These are phyloP conservation scores for Neltuma alba DNA, from an alignment of 306 rosid species.

Conservation along the genomic window DNA sequence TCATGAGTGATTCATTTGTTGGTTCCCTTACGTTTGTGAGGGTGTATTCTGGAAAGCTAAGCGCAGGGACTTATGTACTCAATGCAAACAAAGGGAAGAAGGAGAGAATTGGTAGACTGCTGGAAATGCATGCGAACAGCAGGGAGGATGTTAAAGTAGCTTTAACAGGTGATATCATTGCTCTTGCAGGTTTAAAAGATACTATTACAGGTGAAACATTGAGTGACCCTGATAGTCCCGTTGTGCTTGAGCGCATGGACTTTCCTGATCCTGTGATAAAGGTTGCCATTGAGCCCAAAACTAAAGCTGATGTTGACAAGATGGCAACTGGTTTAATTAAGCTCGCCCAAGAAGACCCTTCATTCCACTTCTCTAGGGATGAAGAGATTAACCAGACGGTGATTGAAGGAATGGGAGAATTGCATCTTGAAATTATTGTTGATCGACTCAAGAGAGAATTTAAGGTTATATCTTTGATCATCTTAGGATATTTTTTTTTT, in stretches of 20 bases:
- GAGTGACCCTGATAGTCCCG: conserved; percentile 73
- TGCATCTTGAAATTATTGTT: conserved; percentile 97
- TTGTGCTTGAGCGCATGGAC: conserved; percentile 96
- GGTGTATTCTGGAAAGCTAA: conserved; percentile 82
- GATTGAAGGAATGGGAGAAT: conserved; percentile 99
- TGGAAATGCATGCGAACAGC: conserved; percentile 99
- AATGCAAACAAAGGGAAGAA: conserved; percentile 93
- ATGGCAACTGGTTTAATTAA: conserved; percentile 90
- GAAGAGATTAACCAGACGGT: conserved; percentile 97
- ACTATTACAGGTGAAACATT: conserved; percentile 93
- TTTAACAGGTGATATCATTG: conserved; percentile 84
- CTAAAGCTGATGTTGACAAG: conserved; percentile 95
- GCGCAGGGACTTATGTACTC: conserved; percentile 82
- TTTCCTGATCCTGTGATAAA: conserved; percentile 98
- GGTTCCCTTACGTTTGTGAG: conserved; percentile 96
- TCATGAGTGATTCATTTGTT: conserved; percentile 96
- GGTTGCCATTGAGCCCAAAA: conserved; percentile 98
- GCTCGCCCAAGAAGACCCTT: conserved; percentile 99
- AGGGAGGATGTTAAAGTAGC: conserved; percentile 95
- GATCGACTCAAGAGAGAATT: conserved; percentile 96
- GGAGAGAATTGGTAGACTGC: conserved; percentile 93
- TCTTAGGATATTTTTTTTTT: conserved; percentile 2
- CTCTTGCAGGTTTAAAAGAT: conserved; percentile 94
- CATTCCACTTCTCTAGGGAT: conserved; percentile 95
- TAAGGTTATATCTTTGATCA: conserved; percentile 57